These are phyloP conservation scores for Oryza officinalis DNA, from an alignment of 176 grass and related monocot species.

Conservation along the genomic window DNA sequence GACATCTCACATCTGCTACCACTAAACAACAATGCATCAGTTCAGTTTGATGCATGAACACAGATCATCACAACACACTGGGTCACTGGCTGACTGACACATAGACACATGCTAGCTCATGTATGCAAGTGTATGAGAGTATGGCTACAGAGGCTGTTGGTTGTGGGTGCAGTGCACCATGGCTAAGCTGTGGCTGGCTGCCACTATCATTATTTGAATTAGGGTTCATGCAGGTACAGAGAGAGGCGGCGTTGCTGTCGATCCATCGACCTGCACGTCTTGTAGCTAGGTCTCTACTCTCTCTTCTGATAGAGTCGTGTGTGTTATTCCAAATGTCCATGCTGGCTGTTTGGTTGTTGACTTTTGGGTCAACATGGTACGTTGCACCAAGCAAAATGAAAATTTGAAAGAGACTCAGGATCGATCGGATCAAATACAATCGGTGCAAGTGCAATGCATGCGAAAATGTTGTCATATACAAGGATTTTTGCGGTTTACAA, in stretches of 20 bases:
- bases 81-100: not conserved
- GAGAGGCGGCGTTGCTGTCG: not conserved
- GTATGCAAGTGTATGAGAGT: not conserved
- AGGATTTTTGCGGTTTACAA: not conserved
- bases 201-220: constrained; percentile 31
- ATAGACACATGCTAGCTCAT: not conserved
- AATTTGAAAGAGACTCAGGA: not conserved
- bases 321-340: not conserved
- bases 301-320: not conserved
- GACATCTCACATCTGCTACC: not conserved
- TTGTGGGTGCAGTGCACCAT: constrained; percentile 10
- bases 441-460: not conserved
- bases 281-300: not conserved
- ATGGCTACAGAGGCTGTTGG: not conserved
- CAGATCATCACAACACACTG: not conserved
- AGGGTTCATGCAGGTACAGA: not conserved
- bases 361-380: constrained; percentile 13
- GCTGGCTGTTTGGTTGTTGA: not conserved
- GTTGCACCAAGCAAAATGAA: not conserved
- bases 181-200: not conserved
- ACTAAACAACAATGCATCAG: not conserved
- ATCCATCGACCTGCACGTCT: not conserved
- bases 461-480: constrained; percentile 22
- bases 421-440: not conserved
- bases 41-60: not conserved